These are phyloP conservation scores for Furculomyces boomerangus DNA, from an alignment of 371 early-diverging fungal species.

Conservation along the genomic window DNA sequence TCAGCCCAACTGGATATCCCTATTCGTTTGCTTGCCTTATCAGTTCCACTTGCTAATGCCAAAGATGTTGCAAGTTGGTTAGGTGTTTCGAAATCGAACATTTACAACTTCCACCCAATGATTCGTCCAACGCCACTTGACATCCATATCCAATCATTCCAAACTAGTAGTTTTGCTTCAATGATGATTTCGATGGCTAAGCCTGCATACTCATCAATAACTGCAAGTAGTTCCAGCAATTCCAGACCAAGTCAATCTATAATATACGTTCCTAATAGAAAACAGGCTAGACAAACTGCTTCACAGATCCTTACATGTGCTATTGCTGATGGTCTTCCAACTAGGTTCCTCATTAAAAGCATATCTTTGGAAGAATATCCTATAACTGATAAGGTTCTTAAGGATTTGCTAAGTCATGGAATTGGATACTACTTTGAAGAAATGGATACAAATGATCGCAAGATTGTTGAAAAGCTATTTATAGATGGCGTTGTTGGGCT, in stretches of 20 bases:
- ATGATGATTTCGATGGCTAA: constrained; percentile 87
- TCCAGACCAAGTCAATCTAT: constrained; percentile 30
- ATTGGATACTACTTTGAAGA: constrained; percentile 87
- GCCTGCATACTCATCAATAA: constrained; percentile 67
- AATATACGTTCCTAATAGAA: constrained; percentile 84
- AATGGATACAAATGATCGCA: constrained; percentile 45
- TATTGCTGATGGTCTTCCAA: constrained; percentile 45
- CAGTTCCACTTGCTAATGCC: constrained; percentile 84
- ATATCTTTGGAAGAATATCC: constrained; percentile 32
- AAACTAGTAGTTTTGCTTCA: constrained; percentile 76
- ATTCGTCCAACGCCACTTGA: constrained; percentile 87
- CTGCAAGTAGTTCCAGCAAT: constrained; percentile 32
- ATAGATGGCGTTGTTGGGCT: constrained; percentile 67
- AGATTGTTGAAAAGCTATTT: constrained; percentile 58
- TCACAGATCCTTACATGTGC: constrained; percentile 45
- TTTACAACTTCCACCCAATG: constrained; percentile 86
- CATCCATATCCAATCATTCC: constrained; percentile 82
- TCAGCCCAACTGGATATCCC: constrained; percentile 56
- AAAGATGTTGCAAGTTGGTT: constrained; percentile 93
- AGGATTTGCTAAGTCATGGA: constrained; percentile 54
- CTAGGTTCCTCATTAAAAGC: constrained; percentile 52
- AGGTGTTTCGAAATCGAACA: constrained; percentile 49
- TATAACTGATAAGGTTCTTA: constrained; percentile 52
- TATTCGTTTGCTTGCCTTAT: constrained; percentile 80
- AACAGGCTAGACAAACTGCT: constrained; percentile 78